Evolutionary conservation across 345 rosid genomes (phyloP).

Genomic region (Rhizophora mangle): DNA sequence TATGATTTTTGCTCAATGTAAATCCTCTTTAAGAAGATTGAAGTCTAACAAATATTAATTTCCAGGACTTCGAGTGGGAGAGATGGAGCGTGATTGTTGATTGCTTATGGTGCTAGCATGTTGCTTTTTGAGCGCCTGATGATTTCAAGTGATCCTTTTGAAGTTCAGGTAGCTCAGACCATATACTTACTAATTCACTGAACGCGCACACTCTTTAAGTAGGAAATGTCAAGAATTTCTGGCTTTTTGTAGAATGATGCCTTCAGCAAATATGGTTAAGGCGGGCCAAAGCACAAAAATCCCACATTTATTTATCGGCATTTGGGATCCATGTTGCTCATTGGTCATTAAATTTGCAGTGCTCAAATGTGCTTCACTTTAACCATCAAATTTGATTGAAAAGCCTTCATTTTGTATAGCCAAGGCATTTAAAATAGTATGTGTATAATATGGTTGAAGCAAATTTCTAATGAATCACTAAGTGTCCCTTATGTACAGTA

Average conservation of each 20-base stretch:
- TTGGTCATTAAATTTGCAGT: background rate
- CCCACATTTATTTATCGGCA: no score
- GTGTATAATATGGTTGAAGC: background rate
- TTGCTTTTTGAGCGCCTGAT: slow-evolving; percentile 81
- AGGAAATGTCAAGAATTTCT: no score
- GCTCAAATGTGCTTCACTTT: no score
- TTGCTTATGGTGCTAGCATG: slow-evolving; percentile 97
- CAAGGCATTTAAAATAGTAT: background rate
- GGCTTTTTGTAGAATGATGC: no score
- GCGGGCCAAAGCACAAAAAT: no score
- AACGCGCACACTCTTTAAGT: background rate
- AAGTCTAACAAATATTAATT: slow-evolving; percentile 1
- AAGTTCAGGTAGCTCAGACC: slow-evolving; percentile 63
- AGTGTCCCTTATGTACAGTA: no score
- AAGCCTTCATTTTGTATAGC: background rate
- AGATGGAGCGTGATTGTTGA: slow-evolving; percentile 96
- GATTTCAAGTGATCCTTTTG: slow-evolving; percentile 94
- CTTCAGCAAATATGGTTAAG: no score
- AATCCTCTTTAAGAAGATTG: background rate
- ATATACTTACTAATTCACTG: slow-evolving; percentile 1
- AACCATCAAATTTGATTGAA: background rate
- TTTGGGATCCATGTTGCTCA: background rate
- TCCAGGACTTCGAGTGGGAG: slow-evolving; percentile 94
- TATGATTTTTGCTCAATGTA: slow-evolving; percentile 9
- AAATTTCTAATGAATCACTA: no score